Evolutionary conservation across 208 protist species (phyloP).

Genomic region (Balamuthia mandrillaris): DNA sequence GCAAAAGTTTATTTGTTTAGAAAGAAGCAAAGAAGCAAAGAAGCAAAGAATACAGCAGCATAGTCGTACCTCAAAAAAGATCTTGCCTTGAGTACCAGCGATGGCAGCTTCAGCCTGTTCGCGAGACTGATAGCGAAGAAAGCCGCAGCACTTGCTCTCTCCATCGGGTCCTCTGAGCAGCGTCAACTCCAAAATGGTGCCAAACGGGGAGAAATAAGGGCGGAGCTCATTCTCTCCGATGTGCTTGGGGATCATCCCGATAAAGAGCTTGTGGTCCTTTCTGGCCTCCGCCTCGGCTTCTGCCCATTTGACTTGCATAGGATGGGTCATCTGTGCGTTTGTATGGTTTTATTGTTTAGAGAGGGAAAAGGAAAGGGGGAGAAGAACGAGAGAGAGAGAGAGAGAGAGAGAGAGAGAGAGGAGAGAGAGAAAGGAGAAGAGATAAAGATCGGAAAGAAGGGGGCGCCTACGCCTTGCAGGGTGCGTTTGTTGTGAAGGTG

Average conservation of each 20-base stretch:
- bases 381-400: background rate
- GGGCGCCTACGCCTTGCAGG: background rate
- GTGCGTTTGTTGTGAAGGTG: conserved; percentile 39
- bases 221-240: conserved; percentile 50
- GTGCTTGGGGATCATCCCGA: conserved; percentile 61
- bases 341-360: background rate
- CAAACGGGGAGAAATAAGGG: conserved; percentile 58
- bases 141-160: conserved; percentile 67
- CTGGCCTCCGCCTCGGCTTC: background rate
- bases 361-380: background rate
- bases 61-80: conserved; percentile 28
- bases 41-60: background rate
- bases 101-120: conserved; percentile 59
- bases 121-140: conserved; percentile 59
- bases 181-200: conserved; percentile 44
- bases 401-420: background rate
- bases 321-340: no score
- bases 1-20: background rate
- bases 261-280: conserved; percentile 69
- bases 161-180: conserved; percentile 48
- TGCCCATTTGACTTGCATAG: background rate
- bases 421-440: background rate
- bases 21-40: background rate
- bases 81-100: conserved; percentile 43
- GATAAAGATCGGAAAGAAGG: background rate